These are phyloP conservation scores for Dryadomyces quercus-mongolicae DNA, from an alignment of 2,329 filamentous ascomycete genomes.

Conservation along the genomic window DNA sequence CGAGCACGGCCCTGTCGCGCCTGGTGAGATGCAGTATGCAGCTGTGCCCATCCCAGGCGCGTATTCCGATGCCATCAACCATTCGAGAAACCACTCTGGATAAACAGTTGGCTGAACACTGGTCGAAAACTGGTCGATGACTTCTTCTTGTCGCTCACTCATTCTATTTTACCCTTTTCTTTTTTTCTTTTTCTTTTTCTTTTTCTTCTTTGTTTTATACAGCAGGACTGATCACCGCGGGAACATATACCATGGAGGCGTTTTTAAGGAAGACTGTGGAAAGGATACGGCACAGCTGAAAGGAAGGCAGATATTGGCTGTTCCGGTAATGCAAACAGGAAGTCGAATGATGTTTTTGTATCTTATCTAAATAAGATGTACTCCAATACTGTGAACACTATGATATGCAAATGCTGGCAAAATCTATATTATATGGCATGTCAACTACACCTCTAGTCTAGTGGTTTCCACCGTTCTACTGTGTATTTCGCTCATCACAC, in stretches of 20 bases:
- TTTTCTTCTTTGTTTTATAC: conserved; percentile 6
- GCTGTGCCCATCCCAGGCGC: conserved; percentile 81
- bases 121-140: neutral
- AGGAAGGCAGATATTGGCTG: neutral
- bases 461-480: neutral
- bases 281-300: neutral
- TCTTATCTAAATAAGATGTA: too few relatives aligned
- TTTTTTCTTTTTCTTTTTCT: conserved; percentile 4
- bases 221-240: conserved; percentile 5
- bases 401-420: neutral
- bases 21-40: conserved; percentile 75
- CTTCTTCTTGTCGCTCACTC: conserved; percentile 12
- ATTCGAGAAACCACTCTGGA: conserved; percentile 22
- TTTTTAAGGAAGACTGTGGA: neutral
- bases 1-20: conserved; percentile 56
- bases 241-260: conserved; percentile 3
- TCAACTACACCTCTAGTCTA: too few relatives aligned
- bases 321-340: conserved; percentile 1
- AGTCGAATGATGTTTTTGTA: neutral
- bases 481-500: too few relatives aligned
- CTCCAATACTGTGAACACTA: neutral
- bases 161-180: neutral
- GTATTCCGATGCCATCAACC: conserved; percentile 49
- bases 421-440: neutral
- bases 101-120: neutral